Conservation (phyloP, 331 rosid genomes). For the Spiraea crenata region DNA sequence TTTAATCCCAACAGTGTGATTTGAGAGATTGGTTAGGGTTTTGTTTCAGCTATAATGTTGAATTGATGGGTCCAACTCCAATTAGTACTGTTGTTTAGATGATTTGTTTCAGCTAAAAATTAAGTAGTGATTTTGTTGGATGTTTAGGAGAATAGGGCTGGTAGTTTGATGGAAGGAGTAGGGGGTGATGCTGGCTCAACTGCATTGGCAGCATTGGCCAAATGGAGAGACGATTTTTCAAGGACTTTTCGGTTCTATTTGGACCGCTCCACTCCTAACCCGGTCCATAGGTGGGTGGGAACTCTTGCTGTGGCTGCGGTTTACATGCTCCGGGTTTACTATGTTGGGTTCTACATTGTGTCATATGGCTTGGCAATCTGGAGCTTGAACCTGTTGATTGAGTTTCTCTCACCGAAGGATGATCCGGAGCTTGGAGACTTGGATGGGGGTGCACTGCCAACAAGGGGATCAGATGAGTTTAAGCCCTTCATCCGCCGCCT, state of each 20-base stretch:
- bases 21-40: background rate
- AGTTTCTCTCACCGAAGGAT: conserved; percentile 62
- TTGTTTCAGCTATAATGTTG: background rate
- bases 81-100: background rate
- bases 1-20: background rate
- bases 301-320: conserved; percentile 42
- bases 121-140: conserved; percentile 1
- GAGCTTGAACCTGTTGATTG: conserved; percentile 62
- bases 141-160: conserved; percentile 20
- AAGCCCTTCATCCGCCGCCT: conserved; percentile 71
- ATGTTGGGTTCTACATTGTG: conserved; percentile 56
- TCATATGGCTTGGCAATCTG: conserved; percentile 68
- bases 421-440: conserved; percentile 65
- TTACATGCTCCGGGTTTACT: conserved; percentile 56
- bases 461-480: conserved; percentile 60
- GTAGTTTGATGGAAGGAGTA: conserved; percentile 48
- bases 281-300: conserved; percentile 61
- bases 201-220: conserved; percentile 45
- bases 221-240: conserved; percentile 53
- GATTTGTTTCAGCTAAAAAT: background rate
- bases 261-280: conserved; percentile 62
- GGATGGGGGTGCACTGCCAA: conserved; percentile 66
- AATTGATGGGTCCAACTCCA: background rate
- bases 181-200: conserved; percentile 42
- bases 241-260: conserved; percentile 53